Conservation (phyloP, 208 protist genomes). For the Acanthamoeba royreba region DNA sequence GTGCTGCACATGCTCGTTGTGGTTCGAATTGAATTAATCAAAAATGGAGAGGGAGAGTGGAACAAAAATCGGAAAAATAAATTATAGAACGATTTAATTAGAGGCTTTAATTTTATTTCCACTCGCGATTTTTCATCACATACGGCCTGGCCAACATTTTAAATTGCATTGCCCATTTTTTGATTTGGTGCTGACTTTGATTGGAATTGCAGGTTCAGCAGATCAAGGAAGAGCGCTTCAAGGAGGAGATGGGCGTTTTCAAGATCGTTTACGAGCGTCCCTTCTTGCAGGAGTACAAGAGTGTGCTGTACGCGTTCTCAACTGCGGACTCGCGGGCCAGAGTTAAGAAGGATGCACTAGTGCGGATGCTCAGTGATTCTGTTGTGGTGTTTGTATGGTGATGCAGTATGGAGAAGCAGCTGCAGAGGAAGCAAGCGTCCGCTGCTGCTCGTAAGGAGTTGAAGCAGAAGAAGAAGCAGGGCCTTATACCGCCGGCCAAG, state of each 20-base stretch:
- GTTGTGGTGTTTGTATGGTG: background rate
- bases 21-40: too few species aligned
- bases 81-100: too few species aligned
- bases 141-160: too few species aligned
- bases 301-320: background rate
- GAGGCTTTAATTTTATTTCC: too few species aligned
- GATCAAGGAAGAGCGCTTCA: background rate
- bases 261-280: constrained; percentile 18
- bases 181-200: background rate
- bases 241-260: constrained; percentile 38
- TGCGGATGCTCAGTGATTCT: background rate
- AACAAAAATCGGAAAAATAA: too few species aligned
- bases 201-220: background rate
- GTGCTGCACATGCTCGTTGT: too few species aligned
- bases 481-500: background rate
- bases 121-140: too few species aligned
- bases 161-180: background rate
- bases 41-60: too few species aligned
- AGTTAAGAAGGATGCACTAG: background rate
- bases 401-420: background rate
- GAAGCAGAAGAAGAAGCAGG: constrained; percentile 14
- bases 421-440: background rate
- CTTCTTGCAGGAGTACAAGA: background rate
- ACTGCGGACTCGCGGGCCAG: background rate
- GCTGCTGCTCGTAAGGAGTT: background rate